phyloP scores from a whole-genome alignment of 805 yeast species.

The Danielia oregonensis region DNA sequence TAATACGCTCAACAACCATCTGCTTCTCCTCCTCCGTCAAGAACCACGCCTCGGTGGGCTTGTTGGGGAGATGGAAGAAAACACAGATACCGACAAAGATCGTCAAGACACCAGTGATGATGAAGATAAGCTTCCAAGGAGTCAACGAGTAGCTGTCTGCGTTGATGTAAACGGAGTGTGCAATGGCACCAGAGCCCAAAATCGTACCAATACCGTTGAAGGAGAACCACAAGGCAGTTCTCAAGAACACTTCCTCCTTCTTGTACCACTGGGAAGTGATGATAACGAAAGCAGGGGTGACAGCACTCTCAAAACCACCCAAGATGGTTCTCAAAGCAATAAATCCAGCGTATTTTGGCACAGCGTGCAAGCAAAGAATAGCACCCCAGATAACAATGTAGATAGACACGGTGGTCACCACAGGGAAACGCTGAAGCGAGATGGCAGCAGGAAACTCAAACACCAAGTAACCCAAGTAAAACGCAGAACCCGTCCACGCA shows the following conservation, averaged over 20 bases:
- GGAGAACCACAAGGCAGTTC: slow-evolving; percentile 36
- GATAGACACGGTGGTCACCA: not conserved
- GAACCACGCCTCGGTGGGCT: slow-evolving; percentile 46
- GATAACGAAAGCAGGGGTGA: slow-evolving; percentile 55
- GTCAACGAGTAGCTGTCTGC: slow-evolving; percentile 36
- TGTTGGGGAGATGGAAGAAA: slow-evolving; percentile 51
- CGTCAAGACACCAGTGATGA: slow-evolving; percentile 59
- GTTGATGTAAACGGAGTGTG: slow-evolving; percentile 48
- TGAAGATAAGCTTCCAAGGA: slow-evolving; percentile 60
- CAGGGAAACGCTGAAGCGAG: slow-evolving; percentile 2
- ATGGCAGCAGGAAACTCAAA: slow-evolving; percentile 44
- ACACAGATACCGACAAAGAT: slow-evolving; percentile 47
- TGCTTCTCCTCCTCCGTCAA: slow-evolving; percentile 42
- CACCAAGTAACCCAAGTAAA: slow-evolving; percentile 60
- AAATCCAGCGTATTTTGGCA: not conserved
- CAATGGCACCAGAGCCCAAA: slow-evolving; percentile 41
- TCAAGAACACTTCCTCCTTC: slow-evolving; percentile 32
- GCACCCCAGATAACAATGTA: slow-evolving; percentile 3
- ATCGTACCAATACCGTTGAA: slow-evolving; percentile 33
- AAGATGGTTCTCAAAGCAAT: slow-evolving; percentile 14
- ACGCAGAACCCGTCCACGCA: slow-evolving; percentile 49
- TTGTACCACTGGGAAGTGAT: slow-evolving; percentile 59
- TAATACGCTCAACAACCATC: slow-evolving; percentile 46
- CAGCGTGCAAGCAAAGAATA: not conserved
- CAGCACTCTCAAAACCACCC: slow-evolving; percentile 50